Conservation (phyloP, 176 grass and related monocot species). For the Areca catechu region DNA sequence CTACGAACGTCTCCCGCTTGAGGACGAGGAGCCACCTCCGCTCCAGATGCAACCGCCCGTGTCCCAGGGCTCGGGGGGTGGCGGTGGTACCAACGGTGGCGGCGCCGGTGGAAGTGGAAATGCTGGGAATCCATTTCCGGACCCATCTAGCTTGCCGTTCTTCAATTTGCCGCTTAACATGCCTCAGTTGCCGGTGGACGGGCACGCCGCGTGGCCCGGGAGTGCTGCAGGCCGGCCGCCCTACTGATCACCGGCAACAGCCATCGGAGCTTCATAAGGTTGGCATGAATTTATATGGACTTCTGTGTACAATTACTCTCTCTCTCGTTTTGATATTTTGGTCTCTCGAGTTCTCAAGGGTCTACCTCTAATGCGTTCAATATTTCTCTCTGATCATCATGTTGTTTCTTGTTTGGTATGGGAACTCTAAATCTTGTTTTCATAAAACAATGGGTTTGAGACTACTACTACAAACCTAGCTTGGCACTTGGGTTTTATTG, state of each 20-base stretch:
- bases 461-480: no score
- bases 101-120: conserved; percentile 13
- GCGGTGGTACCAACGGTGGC: neutral
- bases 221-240: conserved; percentile 3
- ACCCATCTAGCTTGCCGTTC: conserved; percentile 41
- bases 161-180: conserved; percentile 75
- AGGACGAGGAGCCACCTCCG: conserved; percentile 50
- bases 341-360: no score
- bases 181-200: conserved; percentile 65
- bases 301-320: conserved; percentile 22
- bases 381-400: no score
- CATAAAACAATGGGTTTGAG: no score
- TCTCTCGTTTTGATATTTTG: conserved; percentile 1
- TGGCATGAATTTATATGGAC: conserved; percentile 15
- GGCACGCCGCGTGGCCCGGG: conserved; percentile 34
- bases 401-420: no score
- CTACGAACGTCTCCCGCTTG: conserved; percentile 86
- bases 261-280: conserved; percentile 8
- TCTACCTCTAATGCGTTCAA: no score
- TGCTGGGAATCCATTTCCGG: conserved; percentile 12
- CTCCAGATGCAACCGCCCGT: neutral
- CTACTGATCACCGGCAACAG: conserved; percentile 9
- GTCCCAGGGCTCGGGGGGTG: neutral
- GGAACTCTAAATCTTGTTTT: no score
- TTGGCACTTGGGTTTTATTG: no score